Conservation (phyloP, 352 stramenopile species). For the Phytophthora pini region DNA sequence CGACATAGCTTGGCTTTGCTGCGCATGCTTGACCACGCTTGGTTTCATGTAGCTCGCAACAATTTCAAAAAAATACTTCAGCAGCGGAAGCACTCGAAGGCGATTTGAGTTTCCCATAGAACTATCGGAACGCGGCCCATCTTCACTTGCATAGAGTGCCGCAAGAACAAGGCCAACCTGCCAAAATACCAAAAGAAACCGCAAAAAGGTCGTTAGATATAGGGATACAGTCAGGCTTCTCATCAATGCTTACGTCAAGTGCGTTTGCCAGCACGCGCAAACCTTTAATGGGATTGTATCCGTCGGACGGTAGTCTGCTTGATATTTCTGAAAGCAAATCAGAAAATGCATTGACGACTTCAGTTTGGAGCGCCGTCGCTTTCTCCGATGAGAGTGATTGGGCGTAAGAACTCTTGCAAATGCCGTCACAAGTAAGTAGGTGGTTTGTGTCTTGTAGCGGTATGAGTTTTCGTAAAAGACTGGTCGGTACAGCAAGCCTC, state of each 20-base stretch:
- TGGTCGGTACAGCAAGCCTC: conserved; percentile 32
- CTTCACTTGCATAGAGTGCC: conserved; percentile 45
- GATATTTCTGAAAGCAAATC: conserved; percentile 52
- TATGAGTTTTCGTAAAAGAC: conserved; percentile 30
- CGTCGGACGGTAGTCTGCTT: conserved; percentile 37
- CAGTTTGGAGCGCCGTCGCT: conserved; percentile 25
- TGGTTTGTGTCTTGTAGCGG: conserved; percentile 25
- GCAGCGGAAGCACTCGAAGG: conserved; percentile 34
- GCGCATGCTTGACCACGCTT: conserved; percentile 45
- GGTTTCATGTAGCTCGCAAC: conserved; percentile 57
- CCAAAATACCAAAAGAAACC: conserved; percentile 2
- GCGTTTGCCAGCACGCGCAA: conserved; percentile 45
- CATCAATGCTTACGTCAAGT: conserved; percentile 45
- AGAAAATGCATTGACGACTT: conserved; percentile 41
- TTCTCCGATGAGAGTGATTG: conserved; percentile 49
- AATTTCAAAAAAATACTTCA: conserved; percentile 58
- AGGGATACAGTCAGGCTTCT: background rate
- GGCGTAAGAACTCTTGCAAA: conserved; percentile 11
- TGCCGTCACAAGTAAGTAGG: conserved; percentile 17
- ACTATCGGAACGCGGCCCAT: conserved; percentile 11
- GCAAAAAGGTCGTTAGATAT: conserved; percentile 20
- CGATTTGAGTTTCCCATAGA: conserved; percentile 2
- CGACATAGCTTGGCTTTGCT: conserved; percentile 43
- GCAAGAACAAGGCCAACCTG: conserved; percentile 53
- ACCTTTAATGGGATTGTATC: conserved; percentile 31